Conservation (phyloP, 192 early-diverging fungal genomes). For the Anaeromyces robustus region DNA sequence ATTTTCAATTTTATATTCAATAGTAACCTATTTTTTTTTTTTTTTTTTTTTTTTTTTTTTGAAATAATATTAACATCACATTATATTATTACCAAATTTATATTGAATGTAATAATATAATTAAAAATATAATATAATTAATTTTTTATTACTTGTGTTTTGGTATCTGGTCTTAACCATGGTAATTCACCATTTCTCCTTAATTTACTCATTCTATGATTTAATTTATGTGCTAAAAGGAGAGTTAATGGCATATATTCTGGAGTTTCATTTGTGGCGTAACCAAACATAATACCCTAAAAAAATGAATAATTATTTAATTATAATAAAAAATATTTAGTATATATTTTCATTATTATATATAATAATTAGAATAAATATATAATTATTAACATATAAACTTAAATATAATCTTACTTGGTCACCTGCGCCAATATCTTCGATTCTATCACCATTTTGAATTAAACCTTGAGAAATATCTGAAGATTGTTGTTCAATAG, state of each 20-base stretch:
- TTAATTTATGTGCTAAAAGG: constrained; percentile 90
- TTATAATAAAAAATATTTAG: no score
- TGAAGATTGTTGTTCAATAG: constrained; percentile 99
- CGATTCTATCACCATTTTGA: constrained; percentile 76
- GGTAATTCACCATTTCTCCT: constrained; percentile 75
- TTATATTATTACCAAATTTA: no score
- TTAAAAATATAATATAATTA: no score
- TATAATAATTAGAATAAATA: no score
- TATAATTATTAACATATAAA: no score
- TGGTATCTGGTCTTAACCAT: constrained; percentile 97
- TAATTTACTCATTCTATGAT: constrained; percentile 85
- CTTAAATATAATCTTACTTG: constrained; percentile 48
- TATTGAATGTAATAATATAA: no score
- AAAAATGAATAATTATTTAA: constrained; percentile 50
- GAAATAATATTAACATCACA: no score
- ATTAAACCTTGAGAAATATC: constrained; percentile 96
- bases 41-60: no score
- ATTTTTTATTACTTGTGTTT: constrained; percentile 88
- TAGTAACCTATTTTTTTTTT: constrained; percentile 63
- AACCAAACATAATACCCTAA: constrained; percentile 56
- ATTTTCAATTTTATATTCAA: constrained; percentile 90
- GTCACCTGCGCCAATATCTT: constrained; percentile 98
- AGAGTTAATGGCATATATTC: constrained; percentile 97
- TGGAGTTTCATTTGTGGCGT: constrained; percentile 97
- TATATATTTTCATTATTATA: no score